phyloP scores from a whole-genome alignment of 2,329 filamentous ascomycete species.

The Colletotrichum sp. region DNA sequence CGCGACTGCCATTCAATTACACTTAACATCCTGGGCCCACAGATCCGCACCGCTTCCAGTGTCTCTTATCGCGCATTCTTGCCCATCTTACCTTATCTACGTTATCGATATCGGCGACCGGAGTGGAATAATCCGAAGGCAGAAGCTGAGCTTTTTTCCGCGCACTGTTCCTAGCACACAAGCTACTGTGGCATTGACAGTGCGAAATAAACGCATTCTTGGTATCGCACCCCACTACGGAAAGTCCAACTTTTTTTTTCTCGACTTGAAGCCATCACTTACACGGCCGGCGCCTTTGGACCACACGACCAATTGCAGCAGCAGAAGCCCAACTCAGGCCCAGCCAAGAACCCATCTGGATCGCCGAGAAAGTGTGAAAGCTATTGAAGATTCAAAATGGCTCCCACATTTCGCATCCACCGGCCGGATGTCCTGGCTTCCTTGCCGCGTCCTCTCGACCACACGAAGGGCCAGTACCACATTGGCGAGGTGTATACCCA shows the following conservation, averaged over 20 bases:
- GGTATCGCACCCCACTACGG: slow-evolving; percentile 10
- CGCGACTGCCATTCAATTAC: slow-evolving; percentile 17
- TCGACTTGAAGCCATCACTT: slow-evolving; percentile 14
- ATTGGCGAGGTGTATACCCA: slow-evolving; percentile 67
- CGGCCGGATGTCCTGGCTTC: slow-evolving; percentile 67
- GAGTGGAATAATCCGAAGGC: not conserved
- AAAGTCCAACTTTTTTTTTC: slow-evolving; percentile 17
- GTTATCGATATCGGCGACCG: not conserved
- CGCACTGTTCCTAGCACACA: not conserved
- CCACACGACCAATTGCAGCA: slow-evolving; percentile 11
- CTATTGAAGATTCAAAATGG: slow-evolving; percentile 42
- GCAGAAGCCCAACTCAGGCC: not conserved
- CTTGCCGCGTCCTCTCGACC: slow-evolving; percentile 62
- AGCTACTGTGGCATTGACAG: not conserved
- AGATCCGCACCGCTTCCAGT: not conserved
- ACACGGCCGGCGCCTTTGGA: not conserved
- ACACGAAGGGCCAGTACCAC: slow-evolving; percentile 49
- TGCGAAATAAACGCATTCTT: not conserved
- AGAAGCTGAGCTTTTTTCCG: not conserved
- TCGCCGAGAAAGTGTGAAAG: not conserved
- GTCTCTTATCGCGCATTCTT: not conserved
- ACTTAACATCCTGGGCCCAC: slow-evolving; percentile 1
- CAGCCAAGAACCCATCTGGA: not conserved
- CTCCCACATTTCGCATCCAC: slow-evolving; percentile 65
- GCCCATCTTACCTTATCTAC: not conserved